Percentiles rank a stretch among this genome's conserved stretches.
These are phyloP conservation scores for Populus simonii DNA, from an alignment of 345 rosid species.

Conservation along the genomic window DNA sequence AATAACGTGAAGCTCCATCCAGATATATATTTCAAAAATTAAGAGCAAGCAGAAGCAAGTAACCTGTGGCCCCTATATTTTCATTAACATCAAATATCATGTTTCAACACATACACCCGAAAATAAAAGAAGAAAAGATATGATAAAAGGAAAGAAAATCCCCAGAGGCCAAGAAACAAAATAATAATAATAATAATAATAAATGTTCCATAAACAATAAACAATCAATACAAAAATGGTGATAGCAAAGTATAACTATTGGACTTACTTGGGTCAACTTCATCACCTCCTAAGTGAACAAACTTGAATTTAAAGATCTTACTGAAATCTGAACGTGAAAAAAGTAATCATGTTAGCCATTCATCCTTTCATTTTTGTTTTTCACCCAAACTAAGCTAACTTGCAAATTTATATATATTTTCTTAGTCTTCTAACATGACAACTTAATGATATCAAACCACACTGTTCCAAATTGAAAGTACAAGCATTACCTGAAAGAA, in stretches of 20 bases:
- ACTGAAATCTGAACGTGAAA: constrained; percentile 50
- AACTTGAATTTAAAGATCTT: constrained; percentile 71
- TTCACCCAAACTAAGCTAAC: not conserved
- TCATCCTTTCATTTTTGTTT: not conserved
- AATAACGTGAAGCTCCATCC: not conserved
- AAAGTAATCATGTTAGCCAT: constrained; percentile 1
- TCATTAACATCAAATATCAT: not conserved
- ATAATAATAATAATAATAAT: no score
- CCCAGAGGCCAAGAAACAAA: not conserved
- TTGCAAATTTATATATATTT: not conserved
- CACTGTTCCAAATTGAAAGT: not conserved
- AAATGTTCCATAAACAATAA: not conserved
- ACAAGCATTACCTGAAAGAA: constrained; percentile 56
- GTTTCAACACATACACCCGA: not conserved
- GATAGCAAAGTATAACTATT: not conserved
- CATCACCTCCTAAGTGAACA: constrained; percentile 84
- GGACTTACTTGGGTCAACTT: constrained; percentile 62
- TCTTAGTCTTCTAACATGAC: not conserved
- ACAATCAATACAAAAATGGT: not conserved
- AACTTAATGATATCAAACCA: not conserved
- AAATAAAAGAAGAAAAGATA: not conserved
- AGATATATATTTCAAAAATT: not conserved
- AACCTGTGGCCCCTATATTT: not conserved
- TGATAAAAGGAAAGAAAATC: not conserved
- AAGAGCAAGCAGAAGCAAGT: not conserved